Evolutionary conservation across 169 alveolate species (phyloP).

Genomic region (Besnoitia besnoiti): DNA sequence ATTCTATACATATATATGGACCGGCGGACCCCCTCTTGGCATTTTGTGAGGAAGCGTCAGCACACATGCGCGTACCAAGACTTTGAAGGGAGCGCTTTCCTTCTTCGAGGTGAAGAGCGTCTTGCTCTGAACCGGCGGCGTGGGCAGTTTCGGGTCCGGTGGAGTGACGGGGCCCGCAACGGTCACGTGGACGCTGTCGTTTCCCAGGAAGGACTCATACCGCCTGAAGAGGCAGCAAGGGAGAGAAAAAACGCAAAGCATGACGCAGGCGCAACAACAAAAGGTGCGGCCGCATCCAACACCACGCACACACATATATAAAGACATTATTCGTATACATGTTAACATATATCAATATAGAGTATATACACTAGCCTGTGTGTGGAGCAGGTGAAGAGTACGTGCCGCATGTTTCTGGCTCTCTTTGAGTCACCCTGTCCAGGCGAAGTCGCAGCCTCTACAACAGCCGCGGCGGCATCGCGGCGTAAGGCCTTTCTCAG

Average conservation of each 20-base stretch:
- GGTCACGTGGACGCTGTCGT: conserved; percentile 16
- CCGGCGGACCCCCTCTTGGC: too few species aligned
- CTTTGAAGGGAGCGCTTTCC: conserved; percentile 1
- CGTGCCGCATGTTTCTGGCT: too few species aligned
- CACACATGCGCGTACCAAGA: not conserved
- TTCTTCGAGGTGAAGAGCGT: conserved; percentile 5
- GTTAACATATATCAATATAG: too few species aligned
- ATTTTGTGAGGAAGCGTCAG: too few species aligned
- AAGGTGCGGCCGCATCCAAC: not conserved
- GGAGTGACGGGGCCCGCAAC: conserved; percentile 55
- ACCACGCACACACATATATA: not conserved
- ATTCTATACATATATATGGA: too few species aligned
- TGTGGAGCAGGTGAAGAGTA: too few species aligned
- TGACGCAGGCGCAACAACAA: not conserved
- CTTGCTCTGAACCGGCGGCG: not conserved
- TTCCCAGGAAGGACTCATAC: conserved; percentile 56
- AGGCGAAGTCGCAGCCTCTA: too few species aligned
- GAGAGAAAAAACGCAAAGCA: not conserved
- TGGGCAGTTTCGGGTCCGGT: conserved; percentile 27
- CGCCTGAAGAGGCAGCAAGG: not conserved
- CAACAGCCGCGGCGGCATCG: too few species aligned
- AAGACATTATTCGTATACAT: too few species aligned
- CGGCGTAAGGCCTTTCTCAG: too few species aligned
- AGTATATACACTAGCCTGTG: too few species aligned
- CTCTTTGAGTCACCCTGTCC: too few species aligned